Base-by-base conservation (phyloP, 495 filamentous ascomycete genomes). In the Hypoxylon cercidicola region DNA sequence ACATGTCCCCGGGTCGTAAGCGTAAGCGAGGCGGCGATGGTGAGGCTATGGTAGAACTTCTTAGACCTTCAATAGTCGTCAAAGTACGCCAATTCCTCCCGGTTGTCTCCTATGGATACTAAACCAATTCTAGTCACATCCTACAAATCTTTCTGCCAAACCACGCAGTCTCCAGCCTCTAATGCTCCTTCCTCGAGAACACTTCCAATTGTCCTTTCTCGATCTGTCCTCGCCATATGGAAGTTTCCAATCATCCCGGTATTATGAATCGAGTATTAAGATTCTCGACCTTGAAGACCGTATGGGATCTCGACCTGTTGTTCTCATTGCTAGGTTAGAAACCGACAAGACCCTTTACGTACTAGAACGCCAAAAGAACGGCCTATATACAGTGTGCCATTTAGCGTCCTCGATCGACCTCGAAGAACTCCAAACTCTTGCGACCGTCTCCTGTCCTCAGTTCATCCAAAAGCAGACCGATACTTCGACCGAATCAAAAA, bases 301-400 rank as follows among this genome's bases (percentile, higher is more conserved):
- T 12, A 73, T 80, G 60, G 74, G 76, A 52, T 73, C 77, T 15
- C 77, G 79, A 5, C 82, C 81, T 23, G 77, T 79, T 34, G 81
- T 96, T 1, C 83, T 97, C 9, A 82, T 92, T 40, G 90, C 88
- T 25, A 80, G 87, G 47, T 78, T 87, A 19, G 81, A 88, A 35
- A 77, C 75, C 8, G 84, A 84, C 69, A 83, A 81, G 19, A 81
- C 79, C 7, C 63, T 90, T 4, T 93, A 89, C 72, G 89, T 87
- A 12, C 73, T 96, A 30, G 93, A 97, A 75, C 77, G 84, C n/a
- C 88, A 90, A 23, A 81, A 82, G 47, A 69, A 74, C 44, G 85
- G 86, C 0, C 78, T 92, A 10, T 96, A 91, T 73, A 85, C 86
- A 12, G 66, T 95, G 8, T 93, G 87, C 66, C 89, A 86, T 63